Evolutionary conservation across 805 yeast species (phyloP), one percentile per base, ranked within the genome.

Genomic region (Ogataea polymorpha): DNA sequence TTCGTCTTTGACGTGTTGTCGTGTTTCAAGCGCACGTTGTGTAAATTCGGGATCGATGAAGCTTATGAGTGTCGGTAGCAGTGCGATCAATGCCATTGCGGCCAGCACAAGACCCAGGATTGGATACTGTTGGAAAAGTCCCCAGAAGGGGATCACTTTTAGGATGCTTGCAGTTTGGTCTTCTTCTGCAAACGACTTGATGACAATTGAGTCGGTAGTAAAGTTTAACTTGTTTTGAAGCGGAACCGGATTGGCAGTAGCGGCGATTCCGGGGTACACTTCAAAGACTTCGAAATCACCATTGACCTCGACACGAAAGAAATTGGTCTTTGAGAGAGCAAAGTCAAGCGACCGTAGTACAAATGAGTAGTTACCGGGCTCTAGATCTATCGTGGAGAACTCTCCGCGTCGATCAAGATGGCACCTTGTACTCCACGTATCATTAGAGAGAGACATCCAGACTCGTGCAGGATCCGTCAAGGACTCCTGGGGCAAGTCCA

Each of bases 21-120:
- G 55, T n/a, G 54, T 54, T 26, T 47, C 48, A 13, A 50, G 41
- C 16, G 51, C 50, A 12, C 59, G 37, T 13, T 55, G 59, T 20
- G 46, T 52, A 33, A 56, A 58, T 2, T 39, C 51, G 0, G 66
- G 64, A 31, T 60, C 63, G 6, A 58, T n/a, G n/a, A 34, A 33
- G 13, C 52, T 44, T 13, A 60, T 37, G 11, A 59, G 43, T 4
- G 49, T 33, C 1, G 64, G 65, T 40, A 56, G 27, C 12, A 46
- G n/a, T 3, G 49, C 44, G 3, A 56, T 40, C 3, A 35, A 23
- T 2, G 50, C 24, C 35, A 49, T 29, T 4, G 35, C 35, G 3
- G 37, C 18, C 1, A 41, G 32, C 5, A 37, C 28, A 16, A 39
- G 25, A 4, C 50, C 54, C 2, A 52, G 8, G 5, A 49, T 21